Evolutionary conservation across 2,329 filamentous ascomycete genomes (phyloP).

Genomic region (Calonectria montana): DNA sequence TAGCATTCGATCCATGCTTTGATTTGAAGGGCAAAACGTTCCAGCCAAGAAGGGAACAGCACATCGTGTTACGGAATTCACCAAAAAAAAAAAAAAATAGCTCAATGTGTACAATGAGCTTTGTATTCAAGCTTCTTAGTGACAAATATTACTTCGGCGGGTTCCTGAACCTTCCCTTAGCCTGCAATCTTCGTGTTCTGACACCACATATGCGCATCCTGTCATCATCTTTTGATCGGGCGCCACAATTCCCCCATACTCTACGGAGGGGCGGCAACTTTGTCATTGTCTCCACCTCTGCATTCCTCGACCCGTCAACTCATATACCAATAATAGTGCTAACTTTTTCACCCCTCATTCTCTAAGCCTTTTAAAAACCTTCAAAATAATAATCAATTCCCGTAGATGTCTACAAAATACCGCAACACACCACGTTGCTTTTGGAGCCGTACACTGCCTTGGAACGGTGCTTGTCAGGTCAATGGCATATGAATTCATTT

Average conservation of each 20-base stretch:
- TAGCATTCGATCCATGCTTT: too few relatives aligned
- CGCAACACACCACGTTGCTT: too few relatives aligned
- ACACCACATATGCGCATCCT: neutral
- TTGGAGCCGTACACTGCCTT: too few relatives aligned
- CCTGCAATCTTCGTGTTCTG: neutral
- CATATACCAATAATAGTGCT: neutral
- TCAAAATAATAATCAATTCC: neutral
- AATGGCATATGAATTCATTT: neutral
- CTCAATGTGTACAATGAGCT: neutral
- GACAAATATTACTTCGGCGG: neutral
- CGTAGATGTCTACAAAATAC: too few relatives aligned
- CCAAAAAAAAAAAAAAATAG: neutral
- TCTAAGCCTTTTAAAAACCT: too few relatives aligned
- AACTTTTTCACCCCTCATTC: neutral
- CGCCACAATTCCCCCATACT: neutral
- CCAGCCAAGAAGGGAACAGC: too few relatives aligned
- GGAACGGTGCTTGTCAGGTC: too few relatives aligned
- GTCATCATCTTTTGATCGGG: neutral
- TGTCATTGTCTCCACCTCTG: neutral
- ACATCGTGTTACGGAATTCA: neutral
- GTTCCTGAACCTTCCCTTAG: neutral
- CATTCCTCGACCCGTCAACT: neutral
- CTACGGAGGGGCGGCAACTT: neutral
- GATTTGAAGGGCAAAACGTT: too few relatives aligned
- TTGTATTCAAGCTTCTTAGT: neutral